A percentile compares a stretch with the other conserved stretches of the same genome.
phyloP scores from a whole-genome alignment of 1,139 yeast species.

The Suzukiozyma palmioleophila region DNA sequence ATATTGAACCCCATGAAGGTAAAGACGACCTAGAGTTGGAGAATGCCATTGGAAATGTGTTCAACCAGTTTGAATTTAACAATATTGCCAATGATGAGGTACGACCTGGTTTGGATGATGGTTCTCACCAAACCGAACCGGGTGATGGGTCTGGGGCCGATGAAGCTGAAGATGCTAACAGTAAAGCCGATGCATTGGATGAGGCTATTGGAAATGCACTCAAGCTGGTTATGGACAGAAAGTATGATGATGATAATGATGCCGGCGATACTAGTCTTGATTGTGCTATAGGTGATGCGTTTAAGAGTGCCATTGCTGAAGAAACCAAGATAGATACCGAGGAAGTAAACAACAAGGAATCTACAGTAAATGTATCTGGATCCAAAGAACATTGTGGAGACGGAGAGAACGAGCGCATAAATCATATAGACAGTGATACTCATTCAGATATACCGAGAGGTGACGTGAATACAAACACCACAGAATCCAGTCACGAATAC shows the following conservation, averaged over 20 bases:
- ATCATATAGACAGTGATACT: too few relatives aligned
- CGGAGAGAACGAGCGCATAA: too few relatives aligned
- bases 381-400: too few relatives aligned
- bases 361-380: too few relatives aligned
- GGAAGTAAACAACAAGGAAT: not conserved
- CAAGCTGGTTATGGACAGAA: not conserved
- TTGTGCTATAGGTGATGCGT: conserved; percentile 21
- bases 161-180: not conserved
- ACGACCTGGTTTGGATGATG: not conserved
- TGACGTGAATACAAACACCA: too few relatives aligned
- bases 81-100: conserved; percentile 4
- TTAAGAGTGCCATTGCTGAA: conserved; percentile 7
- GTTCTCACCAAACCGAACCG: not conserved
- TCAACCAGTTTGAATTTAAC: conserved; percentile 24
- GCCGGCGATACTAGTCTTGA: conserved; percentile 14
- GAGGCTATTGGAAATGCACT: not conserved
- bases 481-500: too few relatives aligned
- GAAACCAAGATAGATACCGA: conserved; percentile 1
- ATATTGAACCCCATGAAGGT: conserved; percentile 7
- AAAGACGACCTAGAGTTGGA: conserved; percentile 23
- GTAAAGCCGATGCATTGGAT: too few relatives aligned
- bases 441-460: too few relatives aligned
- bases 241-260: conserved; percentile 2
- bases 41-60: conserved; percentile 37
- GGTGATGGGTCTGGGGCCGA: not conserved